A percentile compares a stretch with the other conserved stretches of the same genome.
phyloP scores from a whole-genome alignment of 768 basidiomycete species.

The Tremella yokohamensis region DNA sequence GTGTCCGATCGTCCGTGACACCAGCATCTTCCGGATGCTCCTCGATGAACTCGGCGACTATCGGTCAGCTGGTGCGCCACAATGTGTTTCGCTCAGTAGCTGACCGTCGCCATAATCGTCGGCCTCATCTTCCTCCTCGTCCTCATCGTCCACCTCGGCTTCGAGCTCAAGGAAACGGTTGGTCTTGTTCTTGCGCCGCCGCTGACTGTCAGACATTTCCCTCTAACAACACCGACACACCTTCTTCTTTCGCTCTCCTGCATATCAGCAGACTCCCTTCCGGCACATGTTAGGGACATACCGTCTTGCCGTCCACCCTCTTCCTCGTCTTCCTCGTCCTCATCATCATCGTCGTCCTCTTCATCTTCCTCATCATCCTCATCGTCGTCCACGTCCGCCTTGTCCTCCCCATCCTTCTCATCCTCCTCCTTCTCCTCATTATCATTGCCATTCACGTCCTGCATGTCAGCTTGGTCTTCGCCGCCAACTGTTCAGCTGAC shows the following conservation, averaged over 20 bases:
- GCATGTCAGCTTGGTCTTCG: constrained; percentile 20
- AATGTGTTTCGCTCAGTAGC: background rate
- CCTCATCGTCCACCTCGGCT: constrained; percentile 94
- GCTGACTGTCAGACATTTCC: background rate
- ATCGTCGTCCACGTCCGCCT: constrained; percentile 49
- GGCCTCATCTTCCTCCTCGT: constrained; percentile 75
- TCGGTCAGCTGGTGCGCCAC: background rate
- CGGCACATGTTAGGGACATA: constrained; percentile 4
- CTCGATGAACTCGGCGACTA: constrained; percentile 53
- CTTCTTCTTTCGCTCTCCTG: constrained; percentile 25
- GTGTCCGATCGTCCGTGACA: constrained; percentile 38
- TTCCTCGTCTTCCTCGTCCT: constrained; percentile 25
- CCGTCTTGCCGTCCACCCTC: constrained; percentile 42
- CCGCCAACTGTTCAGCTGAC: constrained; percentile 15
- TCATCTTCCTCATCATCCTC: constrained; percentile 25
- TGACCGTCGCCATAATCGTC: constrained; percentile 52
- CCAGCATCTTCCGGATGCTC: constrained; percentile 43
- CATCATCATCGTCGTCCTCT: constrained; percentile 12
- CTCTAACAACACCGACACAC: background rate
- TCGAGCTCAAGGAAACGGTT: constrained; percentile 92
- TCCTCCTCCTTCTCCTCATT: constrained; percentile 36
- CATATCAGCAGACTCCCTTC: background rate
- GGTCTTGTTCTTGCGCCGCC: constrained; percentile 55
- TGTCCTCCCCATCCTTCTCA: constrained; percentile 51
- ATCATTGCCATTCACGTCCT: constrained; percentile 13